Percentiles rank a stretch among this genome's conserved stretches.
These are phyloP conservation scores for Nicotiana undulata DNA, from an alignment of 257 asterid species.

Conservation along the genomic window DNA sequence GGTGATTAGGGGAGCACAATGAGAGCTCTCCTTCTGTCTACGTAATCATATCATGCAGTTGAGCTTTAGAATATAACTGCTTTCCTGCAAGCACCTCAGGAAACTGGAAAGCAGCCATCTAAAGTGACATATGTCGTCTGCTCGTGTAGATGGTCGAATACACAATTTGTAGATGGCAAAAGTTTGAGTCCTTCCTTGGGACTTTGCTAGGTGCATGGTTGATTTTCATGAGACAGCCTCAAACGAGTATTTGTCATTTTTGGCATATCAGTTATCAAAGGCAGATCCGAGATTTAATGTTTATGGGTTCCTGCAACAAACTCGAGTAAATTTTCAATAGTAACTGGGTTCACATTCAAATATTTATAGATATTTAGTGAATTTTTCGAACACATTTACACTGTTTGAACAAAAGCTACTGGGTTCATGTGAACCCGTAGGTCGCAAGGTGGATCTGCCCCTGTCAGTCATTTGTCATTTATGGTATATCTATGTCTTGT, in stretches of 20 bases:
- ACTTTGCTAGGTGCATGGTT: neutral
- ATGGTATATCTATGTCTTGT: slow-evolving; percentile 15
- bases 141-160: neutral
- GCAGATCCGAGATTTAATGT: too few species aligned
- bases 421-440: too few species aligned
- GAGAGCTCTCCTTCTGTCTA: neutral
- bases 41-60: neutral
- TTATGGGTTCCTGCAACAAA: too few species aligned
- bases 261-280: neutral
- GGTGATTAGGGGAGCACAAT: neutral
- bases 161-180: neutral
- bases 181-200: neutral
- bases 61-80: neutral
- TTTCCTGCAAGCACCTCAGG: neutral
- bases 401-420: too few species aligned
- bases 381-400: too few species aligned
- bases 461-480: neutral
- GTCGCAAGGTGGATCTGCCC: too few species aligned
- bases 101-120: neutral
- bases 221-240: neutral
- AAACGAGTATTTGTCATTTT: neutral
- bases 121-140: neutral
- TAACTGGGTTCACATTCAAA: too few species aligned
- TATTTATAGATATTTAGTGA: too few species aligned
- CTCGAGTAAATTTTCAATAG: too few species aligned